Conservation (phyloP, 768 basidiomycete species). For the Boletus rufocinnamomeus region DNA sequence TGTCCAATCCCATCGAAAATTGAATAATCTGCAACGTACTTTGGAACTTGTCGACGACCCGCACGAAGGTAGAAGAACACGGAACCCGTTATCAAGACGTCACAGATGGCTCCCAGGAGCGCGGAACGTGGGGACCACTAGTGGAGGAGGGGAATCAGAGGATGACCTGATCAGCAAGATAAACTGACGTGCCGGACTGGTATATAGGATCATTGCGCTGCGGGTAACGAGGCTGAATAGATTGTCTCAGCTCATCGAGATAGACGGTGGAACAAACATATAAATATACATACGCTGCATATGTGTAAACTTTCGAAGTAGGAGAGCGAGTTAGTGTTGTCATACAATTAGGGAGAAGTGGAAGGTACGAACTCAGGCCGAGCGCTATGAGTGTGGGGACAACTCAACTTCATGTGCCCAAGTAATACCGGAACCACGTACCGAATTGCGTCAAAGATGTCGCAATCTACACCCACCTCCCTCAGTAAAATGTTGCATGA, state of each 20-base stretch:
- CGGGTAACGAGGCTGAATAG: background rate
- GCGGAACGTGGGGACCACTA: slow-evolving; percentile 34
- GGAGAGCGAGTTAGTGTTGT: background rate
- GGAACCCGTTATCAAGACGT: slow-evolving; percentile 21
- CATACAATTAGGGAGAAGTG: background rate
- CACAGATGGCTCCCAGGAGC: slow-evolving; percentile 11
- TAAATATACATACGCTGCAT: background rate
- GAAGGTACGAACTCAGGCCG: slow-evolving; percentile 9
- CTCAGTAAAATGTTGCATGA: background rate
- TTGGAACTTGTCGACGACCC: slow-evolving; percentile 10
- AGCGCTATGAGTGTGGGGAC: background rate
- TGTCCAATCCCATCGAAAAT: no score
- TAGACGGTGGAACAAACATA: background rate
- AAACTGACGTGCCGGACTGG: background rate
- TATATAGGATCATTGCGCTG: background rate
- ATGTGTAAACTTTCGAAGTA: background rate
- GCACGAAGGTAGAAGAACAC: slow-evolving; percentile 25
- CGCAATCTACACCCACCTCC: background rate
- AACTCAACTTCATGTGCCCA: background rate
- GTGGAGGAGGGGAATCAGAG: background rate
- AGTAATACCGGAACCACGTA: no score
- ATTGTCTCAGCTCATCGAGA: slow-evolving; percentile 2
- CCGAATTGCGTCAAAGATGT: no score
- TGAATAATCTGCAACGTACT: background rate
- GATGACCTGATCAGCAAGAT: background rate